These are phyloP conservation scores for Aspergillus carlsbadensis DNA, from an alignment of 495 filamentous ascomycete species.

Conservation along the genomic window DNA sequence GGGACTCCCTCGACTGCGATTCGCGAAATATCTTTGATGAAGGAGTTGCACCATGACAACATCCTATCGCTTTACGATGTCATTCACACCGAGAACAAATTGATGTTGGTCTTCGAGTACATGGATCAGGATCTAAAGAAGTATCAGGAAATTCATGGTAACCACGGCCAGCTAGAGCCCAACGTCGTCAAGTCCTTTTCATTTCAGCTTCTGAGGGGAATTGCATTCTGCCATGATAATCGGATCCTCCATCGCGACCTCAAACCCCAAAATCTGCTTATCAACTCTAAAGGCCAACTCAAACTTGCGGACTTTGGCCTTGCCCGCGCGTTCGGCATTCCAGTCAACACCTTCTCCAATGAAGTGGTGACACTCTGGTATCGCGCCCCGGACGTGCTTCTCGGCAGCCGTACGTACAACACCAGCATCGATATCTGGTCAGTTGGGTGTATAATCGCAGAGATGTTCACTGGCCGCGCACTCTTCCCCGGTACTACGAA, in stretches of 20 bases:
- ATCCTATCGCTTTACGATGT: constrained; percentile 97
- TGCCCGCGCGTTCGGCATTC: constrained; percentile 90
- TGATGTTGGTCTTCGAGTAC: constrained; percentile 98
- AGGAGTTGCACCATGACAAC: constrained; percentile 96
- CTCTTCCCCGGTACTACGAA: constrained; percentile 94
- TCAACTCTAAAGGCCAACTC: constrained; percentile 84
- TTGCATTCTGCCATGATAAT: constrained; percentile 95
- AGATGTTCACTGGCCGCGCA: constrained; percentile 93
- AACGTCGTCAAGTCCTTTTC: constrained; percentile 92
- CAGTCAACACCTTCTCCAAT: constrained; percentile 96
- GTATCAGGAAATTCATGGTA: constrained; percentile 90
- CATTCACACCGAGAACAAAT: constrained; percentile 98
- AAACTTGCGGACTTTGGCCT: constrained; percentile 93
- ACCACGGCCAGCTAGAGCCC: constrained; percentile 77
- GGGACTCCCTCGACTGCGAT: constrained; percentile 96
- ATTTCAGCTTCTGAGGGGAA: constrained; percentile 87
- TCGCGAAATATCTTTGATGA: constrained; percentile 97
- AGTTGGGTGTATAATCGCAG: constrained; percentile 97
- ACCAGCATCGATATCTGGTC: constrained; percentile 98
- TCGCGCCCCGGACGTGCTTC: constrained; percentile 86
- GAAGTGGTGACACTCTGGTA: constrained; percentile 98
- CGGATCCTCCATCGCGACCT: constrained; percentile 89
- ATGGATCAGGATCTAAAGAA: constrained; percentile 98
- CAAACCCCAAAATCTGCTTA: constrained; percentile 91
- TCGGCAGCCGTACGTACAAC: constrained; percentile 89